Evolutionary conservation across 2,329 filamentous ascomycete genomes (phyloP), one percentile per base, ranked within the genome.

Genomic region (Xylaria sp.): DNA sequence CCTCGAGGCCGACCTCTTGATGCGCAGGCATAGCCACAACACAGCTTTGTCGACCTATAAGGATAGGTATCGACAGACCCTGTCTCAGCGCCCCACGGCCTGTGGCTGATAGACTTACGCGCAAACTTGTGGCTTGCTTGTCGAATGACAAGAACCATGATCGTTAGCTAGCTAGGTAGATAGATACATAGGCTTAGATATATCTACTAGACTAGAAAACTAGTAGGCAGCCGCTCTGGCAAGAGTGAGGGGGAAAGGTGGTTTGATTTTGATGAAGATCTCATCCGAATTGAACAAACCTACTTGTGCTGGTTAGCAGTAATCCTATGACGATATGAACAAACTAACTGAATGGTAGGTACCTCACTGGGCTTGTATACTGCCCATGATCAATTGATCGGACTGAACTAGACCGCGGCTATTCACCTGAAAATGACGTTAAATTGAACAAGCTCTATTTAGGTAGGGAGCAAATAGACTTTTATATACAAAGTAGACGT

Each of bases 11-110:
- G 60, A 61, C 43, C 63, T 56, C 60, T 34, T 63, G 55, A 60
- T 41, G 43, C 41, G 53, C 28, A 18, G 55, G 50, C 67, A 62
- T 60, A 62, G 60, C 60, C 63, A 66, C 63, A 66, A 66, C 63
- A 66, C 63, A n/a, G 10, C 32, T 15, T 28, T 20, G 32, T 48
- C 5, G 25, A 8, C 23, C 20, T 36, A 30, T 13, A 15, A 56
- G 18, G n/a, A n/a, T 41, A 18, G n/a, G 39, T 48, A 34, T 32
- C 25, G 41, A 20, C 45, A 23, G 23, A 18, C 41, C 46, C 46
- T 58, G 62, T 59, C 45, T n/a, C 30, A 55, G 23, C n/a, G 58
- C 45, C 45, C 62, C 62, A 59, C 45, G 52, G 7, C 10, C 28
- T 67, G 66, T 68, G 66, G 66, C 62, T 68, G 32, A 53, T 55